Conservation (phyloP, 2,329 filamentous ascomycete genomes). For the Pseudocercospora macadamiae region DNA sequence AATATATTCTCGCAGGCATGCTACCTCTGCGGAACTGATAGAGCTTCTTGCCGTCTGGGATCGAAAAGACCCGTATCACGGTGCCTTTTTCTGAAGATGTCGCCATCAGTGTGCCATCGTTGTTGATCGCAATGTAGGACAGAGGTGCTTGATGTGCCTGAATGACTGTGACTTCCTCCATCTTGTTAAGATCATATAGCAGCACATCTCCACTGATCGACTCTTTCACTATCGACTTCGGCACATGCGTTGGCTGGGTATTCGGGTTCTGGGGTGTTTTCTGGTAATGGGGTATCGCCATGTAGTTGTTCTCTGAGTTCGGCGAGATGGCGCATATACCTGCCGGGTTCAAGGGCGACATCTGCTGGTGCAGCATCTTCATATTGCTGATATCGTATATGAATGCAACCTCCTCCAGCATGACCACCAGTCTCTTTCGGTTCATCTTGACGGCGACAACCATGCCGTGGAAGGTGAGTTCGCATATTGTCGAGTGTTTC, state of each 20-base stretch:
- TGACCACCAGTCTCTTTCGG: conserved; percentile 87
- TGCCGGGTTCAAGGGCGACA: conserved; percentile 88
- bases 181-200: conserved; percentile 84
- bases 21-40: conserved; percentile 96
- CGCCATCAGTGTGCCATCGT: conserved; percentile 85
- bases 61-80: conserved; percentile 92
- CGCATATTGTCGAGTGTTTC: conserved; percentile 87
- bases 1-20: conserved; percentile 93
- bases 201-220: conserved; percentile 90
- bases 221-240: conserved; percentile 67
- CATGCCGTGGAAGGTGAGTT: conserved; percentile 96
- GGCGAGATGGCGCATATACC: conserved; percentile 88
- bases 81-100: conserved; percentile 97
- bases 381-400: conserved; percentile 99
- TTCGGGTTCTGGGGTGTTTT: conserved; percentile 44
- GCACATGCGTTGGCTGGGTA: conserved; percentile 75
- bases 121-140: conserved; percentile 88
- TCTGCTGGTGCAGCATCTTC: conserved; percentile 89
- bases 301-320: conserved; percentile 92
- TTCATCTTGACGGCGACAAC: conserved; percentile 93
- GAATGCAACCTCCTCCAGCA: conserved; percentile 95
- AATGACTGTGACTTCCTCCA: conserved; percentile 93
- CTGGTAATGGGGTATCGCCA: conserved; percentile 86
- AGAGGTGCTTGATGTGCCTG: conserved; percentile 92
- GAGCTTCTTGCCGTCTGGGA: conserved; percentile 87